Evolutionary conservation across 2,329 filamentous ascomycete species (phyloP).

Genomic region (Epichloe elymi): DNA sequence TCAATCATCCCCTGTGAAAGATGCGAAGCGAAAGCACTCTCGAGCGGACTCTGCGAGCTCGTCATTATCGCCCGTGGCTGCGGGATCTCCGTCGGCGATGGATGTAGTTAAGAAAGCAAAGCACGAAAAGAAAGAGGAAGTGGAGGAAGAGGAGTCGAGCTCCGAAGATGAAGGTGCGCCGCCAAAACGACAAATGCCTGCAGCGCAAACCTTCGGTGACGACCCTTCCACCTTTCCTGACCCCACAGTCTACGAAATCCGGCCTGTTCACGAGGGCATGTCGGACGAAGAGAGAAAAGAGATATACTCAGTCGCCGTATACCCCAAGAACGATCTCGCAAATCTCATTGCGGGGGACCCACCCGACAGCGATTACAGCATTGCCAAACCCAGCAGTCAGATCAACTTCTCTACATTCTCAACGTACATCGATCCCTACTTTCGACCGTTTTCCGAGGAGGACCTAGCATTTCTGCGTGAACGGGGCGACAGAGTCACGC

Average conservation of each 20-base stretch:
- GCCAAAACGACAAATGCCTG: conserved; percentile 51
- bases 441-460: conserved; percentile 80
- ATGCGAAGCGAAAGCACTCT: conserved; percentile 38
- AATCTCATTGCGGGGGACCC: conserved; percentile 80
- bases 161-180: conserved; percentile 48
- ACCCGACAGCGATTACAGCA: conserved; percentile 92
- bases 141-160: conserved; percentile 33
- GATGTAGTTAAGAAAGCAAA: conserved; percentile 43
- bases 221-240: conserved; percentile 87
- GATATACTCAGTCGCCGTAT: conserved; percentile 77
- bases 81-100: conserved; percentile 40
- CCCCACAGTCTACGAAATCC: conserved; percentile 89
- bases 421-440: conserved; percentile 85
- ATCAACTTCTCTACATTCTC: conserved; percentile 89
- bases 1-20: conserved; percentile 39
- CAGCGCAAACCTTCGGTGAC: conserved; percentile 80
- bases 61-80: conserved; percentile 43
- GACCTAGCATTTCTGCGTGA: conserved; percentile 89
- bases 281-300: conserved; percentile 71
- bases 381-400: conserved; percentile 83
- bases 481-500: conserved; percentile 67
- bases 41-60: conserved; percentile 45
- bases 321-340: conserved; percentile 66
- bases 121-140: conserved; percentile 22
- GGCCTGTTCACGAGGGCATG: conserved; percentile 60